These are phyloP conservation scores for Talaromyces marneffei DNA, from an alignment of 2,329 filamentous ascomycete genomes.

Conservation along the genomic window DNA sequence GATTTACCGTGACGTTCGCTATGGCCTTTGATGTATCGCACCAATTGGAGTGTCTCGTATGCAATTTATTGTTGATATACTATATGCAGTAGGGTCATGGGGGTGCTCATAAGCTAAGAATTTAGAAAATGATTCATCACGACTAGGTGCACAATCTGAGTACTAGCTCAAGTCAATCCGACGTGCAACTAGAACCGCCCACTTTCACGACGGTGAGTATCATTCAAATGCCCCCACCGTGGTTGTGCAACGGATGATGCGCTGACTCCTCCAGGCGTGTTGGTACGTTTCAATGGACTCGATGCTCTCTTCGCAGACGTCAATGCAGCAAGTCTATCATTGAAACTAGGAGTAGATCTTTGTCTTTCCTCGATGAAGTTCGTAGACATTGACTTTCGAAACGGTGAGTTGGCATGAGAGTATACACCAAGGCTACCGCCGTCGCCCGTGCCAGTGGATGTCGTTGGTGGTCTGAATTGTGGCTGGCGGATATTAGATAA, in stretches of 20 bases:
- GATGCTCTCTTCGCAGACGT: slow-evolving; percentile 30
- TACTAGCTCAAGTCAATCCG: neutral
- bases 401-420: slow-evolving; percentile 71
- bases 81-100: neutral
- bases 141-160: neutral
- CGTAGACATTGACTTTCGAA: slow-evolving; percentile 69
- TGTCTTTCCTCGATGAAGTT: slow-evolving; percentile 38
- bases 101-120: neutral
- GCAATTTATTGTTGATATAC: neutral
- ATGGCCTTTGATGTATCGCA: neutral
- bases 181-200: slow-evolving; percentile 1
- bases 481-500: slow-evolving; percentile 47
- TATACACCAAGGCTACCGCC: slow-evolving; percentile 78
- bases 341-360: slow-evolving; percentile 35
- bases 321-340: slow-evolving; percentile 32
- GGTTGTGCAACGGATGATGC: neutral
- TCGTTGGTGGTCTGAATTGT: slow-evolving; percentile 43
- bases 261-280: slow-evolving; percentile 8
- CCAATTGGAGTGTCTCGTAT: neutral
- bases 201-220: slow-evolving; percentile 8
- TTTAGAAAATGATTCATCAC: neutral
- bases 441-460: slow-evolving; percentile 42
- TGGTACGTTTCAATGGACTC: slow-evolving; percentile 18
- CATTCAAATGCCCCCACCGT: slow-evolving; percentile 7
- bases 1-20: neutral